Evolutionary conservation across 2,329 filamentous ascomycete species (phyloP), one percentile per base, ranked within the genome.

Genomic region (Trichocomaceae sp.): DNA sequence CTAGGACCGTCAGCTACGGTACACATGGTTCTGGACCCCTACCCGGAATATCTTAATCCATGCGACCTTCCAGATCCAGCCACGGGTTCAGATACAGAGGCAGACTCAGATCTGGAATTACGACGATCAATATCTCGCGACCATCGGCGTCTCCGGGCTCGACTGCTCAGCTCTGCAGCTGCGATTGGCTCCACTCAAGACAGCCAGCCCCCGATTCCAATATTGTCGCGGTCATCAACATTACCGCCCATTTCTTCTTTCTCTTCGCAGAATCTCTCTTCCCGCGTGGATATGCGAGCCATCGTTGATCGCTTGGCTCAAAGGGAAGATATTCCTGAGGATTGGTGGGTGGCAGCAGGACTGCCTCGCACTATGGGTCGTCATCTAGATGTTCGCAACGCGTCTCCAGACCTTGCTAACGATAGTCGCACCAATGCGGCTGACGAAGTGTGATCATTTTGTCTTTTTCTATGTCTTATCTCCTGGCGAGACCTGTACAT

Each of bases 281-380:
- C 52, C 3, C 64, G 69, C 31, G 62, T 63, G 17, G 72, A 74
- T 46, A 86, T 91, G 80, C 85, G 88, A 61, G 78, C 79, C 50
- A 86, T 95, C 47, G 78, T 93, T 35, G 83, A 85, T 61, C 79
- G 83, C 44, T 77, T 95, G 53, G 83, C 85, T 33, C 79, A 81
- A 17, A 77, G 87, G 22, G 81, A 88, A 64, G 87, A 91, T 62
- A 86, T 93, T 52, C 86, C 88, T 0, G 88, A 93, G 58, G 84
- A 89, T 60, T 91, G 86, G 83, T 95, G 89, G 89, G 82, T 82
- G 56, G 80, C 82, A 63, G 84, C 79, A 56, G 86, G 86, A 42
- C 77, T 88, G 59, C 84, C 78, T 63, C 80, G 84, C 59, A 84
- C 77, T 13, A 62, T 72, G 39, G 63, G 63, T 50, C 66, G 64